Evolutionary conservation across 2,329 filamentous ascomycete genomes (phyloP), one percentile per base, ranked within the genome.

Genomic region (Aspergillaceae sp.): DNA sequence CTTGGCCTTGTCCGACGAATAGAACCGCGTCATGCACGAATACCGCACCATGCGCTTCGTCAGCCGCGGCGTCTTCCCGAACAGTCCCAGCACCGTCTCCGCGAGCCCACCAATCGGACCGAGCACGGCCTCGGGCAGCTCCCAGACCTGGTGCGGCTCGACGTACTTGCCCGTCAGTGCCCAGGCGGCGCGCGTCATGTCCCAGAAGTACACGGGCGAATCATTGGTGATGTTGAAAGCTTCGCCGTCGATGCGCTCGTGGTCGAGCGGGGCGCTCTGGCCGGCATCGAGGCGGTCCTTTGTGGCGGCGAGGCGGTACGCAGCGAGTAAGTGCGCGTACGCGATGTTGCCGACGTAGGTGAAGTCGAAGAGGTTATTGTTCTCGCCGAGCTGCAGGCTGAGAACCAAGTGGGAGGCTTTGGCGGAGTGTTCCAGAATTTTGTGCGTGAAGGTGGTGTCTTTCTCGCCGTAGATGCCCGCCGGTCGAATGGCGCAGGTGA

Each of bases 141-240:
- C 59, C 62, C 65, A 71, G 30, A 72, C 67, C 47, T 71, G 55
- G 4, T 62, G 42, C 5, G 68, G 66, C 50, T 71, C 65, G 8
- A 74, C 68, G 4, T 68, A 60, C 36, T 71, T 68, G 34, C 64
- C 68, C 28, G 70, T 68, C 28, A 71, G 54, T 6, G 72, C 74
- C 87, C 87, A 97, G 41, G 95, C 76, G 35, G 82, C 80, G 36
- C 87, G 78, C 48, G 86, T 80, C 62, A 94, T 86, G 67, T 94
- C 88, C 82, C 92, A 94, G 68, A 95, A 94, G 65, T 91, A 91
- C 19, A 94, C 75, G 4, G 91, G 91, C 56, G 81, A 75, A 67
- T 89, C 87, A 66, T 97, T 97, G 48, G 88, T 92, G 60, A 97
- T 80, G 70, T 95, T 82, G 72, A 97, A 91, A 43, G 83, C 83